These are phyloP conservation scores for Persicaria maculosa DNA, from an alignment of 148 eudicot species.

Conservation along the genomic window DNA sequence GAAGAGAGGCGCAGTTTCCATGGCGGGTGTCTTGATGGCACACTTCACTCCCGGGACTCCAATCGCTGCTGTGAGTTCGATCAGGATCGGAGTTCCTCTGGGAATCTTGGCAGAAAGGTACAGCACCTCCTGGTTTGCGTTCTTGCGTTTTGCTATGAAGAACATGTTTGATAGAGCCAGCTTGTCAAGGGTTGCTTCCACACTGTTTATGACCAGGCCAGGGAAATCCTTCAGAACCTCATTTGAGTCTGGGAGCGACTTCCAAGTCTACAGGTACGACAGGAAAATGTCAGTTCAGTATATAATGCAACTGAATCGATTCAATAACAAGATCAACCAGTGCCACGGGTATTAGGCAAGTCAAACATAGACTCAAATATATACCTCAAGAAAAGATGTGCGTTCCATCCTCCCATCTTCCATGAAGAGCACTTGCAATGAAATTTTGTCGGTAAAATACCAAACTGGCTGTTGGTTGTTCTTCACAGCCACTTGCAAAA, in stretches of 20 bases:
- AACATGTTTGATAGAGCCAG: conserved; percentile 78
- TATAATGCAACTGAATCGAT: background rate
- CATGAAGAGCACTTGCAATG: conserved; percentile 57
- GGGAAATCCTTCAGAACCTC: conserved; percentile 83
- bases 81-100: conserved; percentile 75
- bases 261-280: conserved; percentile 65
- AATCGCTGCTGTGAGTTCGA: conserved; percentile 71
- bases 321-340: background rate
- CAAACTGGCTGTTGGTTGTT: conserved; percentile 97
- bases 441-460: conserved; percentile 79
- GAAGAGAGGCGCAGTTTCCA: conserved; percentile 90
- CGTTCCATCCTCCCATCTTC: conserved; percentile 99
- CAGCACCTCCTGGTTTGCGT: conserved; percentile 81
- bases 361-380: background rate
- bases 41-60: conserved; percentile 84
- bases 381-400: conserved; percentile 84
- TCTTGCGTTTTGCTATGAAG: conserved; percentile 88
- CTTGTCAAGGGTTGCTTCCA: conserved; percentile 68
- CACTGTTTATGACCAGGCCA: conserved; percentile 51
- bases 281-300: background rate
- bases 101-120: conserved; percentile 93
- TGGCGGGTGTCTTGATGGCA: conserved; percentile 80
- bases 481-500: conserved; percentile 91
- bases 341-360: background rate
- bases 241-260: conserved; percentile 90